A percentile compares a stretch with the other conserved stretches of the same genome.
phyloP scores from a whole-genome alignment of 106 monocot genomes.

The Gastrodia elata region DNA sequence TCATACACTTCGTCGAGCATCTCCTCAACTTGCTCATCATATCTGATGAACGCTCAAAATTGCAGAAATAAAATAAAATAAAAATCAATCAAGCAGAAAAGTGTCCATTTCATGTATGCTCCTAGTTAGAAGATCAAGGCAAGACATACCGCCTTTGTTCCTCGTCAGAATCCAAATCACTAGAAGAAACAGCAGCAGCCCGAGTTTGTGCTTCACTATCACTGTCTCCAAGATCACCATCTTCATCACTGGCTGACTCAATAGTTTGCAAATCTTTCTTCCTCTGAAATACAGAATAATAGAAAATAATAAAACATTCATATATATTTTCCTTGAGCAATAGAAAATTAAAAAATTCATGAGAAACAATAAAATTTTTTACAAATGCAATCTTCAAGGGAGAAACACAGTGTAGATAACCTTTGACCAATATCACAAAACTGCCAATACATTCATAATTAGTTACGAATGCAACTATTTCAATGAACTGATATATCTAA shows the following conservation, averaged over 20 bases:
- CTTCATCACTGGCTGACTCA: conserved; percentile 51
- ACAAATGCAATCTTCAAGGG: not conserved
- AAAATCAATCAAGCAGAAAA: not conserved
- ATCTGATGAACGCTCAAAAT: conserved; percentile 20
- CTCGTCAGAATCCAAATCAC: conserved; percentile 69
- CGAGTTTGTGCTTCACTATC: conserved; percentile 38
- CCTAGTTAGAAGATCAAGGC: not conserved
- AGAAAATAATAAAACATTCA: conserved; percentile 4
- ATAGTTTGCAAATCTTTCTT: conserved; percentile 58
- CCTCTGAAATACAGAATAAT: conserved; percentile 34
- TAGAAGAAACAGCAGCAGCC: conserved; percentile 18
- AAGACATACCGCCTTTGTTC: conserved; percentile 48
- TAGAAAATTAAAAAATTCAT: not conserved
- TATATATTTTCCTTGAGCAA: not conserved
- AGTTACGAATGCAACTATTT: not conserved
- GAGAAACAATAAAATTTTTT: not conserved
- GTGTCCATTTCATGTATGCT: not conserved
- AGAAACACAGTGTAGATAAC: not conserved
- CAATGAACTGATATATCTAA: not conserved
- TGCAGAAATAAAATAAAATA: not conserved
- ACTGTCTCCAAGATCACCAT: conserved; percentile 37
- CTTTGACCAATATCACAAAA: not conserved
- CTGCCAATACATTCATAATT: not conserved
- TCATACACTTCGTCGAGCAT: conserved; percentile 76
- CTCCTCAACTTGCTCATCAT: conserved; percentile 59